Percentiles rank a stretch among this genome's conserved stretches.
Evolutionary conservation across 1,139 yeast genomes (phyloP).

Genomic region (Yarrowia galli): DNA sequence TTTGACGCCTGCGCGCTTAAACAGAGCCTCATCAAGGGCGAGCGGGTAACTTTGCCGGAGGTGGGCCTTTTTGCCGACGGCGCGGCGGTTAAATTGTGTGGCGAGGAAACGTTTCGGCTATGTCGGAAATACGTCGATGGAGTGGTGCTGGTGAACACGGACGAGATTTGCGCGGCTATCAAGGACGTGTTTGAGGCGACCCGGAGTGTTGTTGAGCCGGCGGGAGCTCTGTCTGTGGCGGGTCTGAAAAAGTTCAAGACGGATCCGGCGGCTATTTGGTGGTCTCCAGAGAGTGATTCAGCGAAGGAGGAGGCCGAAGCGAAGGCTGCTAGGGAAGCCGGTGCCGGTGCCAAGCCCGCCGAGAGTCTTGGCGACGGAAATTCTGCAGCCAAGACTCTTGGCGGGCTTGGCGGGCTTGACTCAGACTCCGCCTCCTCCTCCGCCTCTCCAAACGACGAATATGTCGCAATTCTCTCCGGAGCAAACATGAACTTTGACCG

Average conservation of each 20-base stretch:
- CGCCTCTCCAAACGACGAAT: slow-evolving; percentile 50
- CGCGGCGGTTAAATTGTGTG: slow-evolving; percentile 92
- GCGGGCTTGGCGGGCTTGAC: no score
- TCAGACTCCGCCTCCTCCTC: no score
- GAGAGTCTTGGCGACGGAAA: no score
- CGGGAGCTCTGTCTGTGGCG: slow-evolving; percentile 96
- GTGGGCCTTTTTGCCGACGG: slow-evolving; percentile 99
- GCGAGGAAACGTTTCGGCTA: slow-evolving; percentile 89
- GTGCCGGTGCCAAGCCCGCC: no score
- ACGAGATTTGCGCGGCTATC: slow-evolving; percentile 96
- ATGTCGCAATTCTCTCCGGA: slow-evolving; percentile 88
- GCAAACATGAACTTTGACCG: slow-evolving; percentile 99
- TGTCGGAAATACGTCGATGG: slow-evolving; percentile 85
- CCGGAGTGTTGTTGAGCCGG: slow-evolving; percentile 91
- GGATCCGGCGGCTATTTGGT: slow-evolving; percentile 45
- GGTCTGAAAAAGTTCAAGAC: slow-evolving; percentile 85
- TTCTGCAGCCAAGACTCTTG: no score
- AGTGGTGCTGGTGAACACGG: slow-evolving; percentile 84
- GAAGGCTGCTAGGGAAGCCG: no score
- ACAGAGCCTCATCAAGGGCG: slow-evolving; percentile 67
- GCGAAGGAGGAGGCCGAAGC: slow-evolving; percentile 8
- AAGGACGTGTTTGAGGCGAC: slow-evolving; percentile 97
- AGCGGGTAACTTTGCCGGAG: slow-evolving; percentile 62
- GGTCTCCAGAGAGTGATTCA: slow-evolving; percentile 4
- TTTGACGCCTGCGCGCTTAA: slow-evolving; percentile 91